These are phyloP conservation scores for Chaetomiaceae sp. DNA, from an alignment of 2,329 filamentous ascomycete species.

Conservation along the genomic window DNA sequence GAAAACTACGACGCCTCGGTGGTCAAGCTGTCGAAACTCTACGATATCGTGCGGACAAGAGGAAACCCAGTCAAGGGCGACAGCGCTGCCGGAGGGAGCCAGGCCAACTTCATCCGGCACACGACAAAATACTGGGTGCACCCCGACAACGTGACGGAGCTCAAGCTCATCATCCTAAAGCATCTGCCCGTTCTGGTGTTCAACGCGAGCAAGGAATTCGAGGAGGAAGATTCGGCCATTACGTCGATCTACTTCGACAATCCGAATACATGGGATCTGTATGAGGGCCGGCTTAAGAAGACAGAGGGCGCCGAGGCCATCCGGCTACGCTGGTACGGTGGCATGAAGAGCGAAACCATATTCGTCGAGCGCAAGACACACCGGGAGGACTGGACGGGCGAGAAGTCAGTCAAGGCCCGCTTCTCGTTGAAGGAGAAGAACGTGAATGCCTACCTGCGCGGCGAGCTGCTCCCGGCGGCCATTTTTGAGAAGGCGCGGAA, in stretches of 20 bases:
- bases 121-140: slow-evolving; percentile 99
- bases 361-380: slow-evolving; percentile 98
- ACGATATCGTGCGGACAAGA: slow-evolving; percentile 88
- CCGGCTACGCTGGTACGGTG: slow-evolving; percentile 93
- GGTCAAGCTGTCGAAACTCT: slow-evolving; percentile 89
- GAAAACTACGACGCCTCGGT: slow-evolving; percentile 98
- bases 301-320: slow-evolving; percentile 97
- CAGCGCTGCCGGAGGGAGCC: slow-evolving; percentile 80
- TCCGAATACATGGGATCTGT: slow-evolving; percentile 86
- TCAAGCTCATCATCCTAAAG: slow-evolving; percentile 97
- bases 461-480: slow-evolving; percentile 76
- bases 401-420: slow-evolving; percentile 97
- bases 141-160: slow-evolving; percentile 93
- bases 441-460: slow-evolving; percentile 83
- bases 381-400: slow-evolving; percentile 97
- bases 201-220: slow-evolving; percentile 95
- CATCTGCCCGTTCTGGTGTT: slow-evolving; percentile 96
- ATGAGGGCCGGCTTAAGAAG: slow-evolving; percentile 92
- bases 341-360: slow-evolving; percentile 91
- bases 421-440: slow-evolving; percentile 97
- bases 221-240: slow-evolving; percentile 84
- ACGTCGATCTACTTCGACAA: slow-evolving; percentile 99
- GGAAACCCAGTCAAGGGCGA: slow-evolving; percentile 92
- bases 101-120: slow-evolving; percentile 93
- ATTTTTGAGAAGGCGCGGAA: slow-evolving; percentile 96